These are phyloP conservation scores for Ustilago vetiveriae DNA, from an alignment of 1,284 basidiomycete genomes.

Conservation along the genomic window DNA sequence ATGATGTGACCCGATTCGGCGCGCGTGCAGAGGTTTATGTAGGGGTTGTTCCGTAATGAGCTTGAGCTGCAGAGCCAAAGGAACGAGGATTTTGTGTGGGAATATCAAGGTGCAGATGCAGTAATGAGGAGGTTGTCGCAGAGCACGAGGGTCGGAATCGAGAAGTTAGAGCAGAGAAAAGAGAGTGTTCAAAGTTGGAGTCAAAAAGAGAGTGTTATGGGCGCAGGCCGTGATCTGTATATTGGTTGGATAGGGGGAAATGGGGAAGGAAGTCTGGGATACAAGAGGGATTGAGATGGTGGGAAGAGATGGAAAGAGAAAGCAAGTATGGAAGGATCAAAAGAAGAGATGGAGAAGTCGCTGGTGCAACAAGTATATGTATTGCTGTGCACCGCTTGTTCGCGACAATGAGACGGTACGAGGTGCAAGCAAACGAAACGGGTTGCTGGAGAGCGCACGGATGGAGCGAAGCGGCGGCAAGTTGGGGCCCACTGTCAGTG, in stretches of 20 bases:
- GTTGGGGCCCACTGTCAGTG: too few relatives aligned
- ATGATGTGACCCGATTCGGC: background rate
- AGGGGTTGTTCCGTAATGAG: background rate
- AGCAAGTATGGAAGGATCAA: constrained; percentile 20
- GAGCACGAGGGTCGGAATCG: constrained; percentile 4
- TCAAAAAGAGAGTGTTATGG: constrained; percentile 19
- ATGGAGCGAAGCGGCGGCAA: too few relatives aligned
- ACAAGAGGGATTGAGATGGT: constrained; percentile 15
- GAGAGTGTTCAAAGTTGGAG: constrained; percentile 28
- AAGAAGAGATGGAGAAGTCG: constrained; percentile 1
- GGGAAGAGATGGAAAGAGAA: constrained; percentile 14
- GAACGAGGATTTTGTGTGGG: constrained; percentile 1
- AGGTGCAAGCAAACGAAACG: too few relatives aligned
- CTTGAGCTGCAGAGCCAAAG: background rate
- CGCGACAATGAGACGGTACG: too few relatives aligned
- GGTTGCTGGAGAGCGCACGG: too few relatives aligned
- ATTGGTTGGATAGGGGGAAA: constrained; percentile 1
- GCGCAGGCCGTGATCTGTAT: background rate
- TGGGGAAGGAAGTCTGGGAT: constrained; percentile 1
- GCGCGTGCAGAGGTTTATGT: background rate
- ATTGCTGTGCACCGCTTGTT: background rate
- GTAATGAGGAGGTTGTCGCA: background rate
- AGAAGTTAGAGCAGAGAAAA: background rate
- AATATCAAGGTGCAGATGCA: constrained; percentile 1
- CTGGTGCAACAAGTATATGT: constrained; percentile 23